Evolutionary conservation across 768 basidiomycete species (phyloP), one percentile per base, ranked within the genome.

Genomic region (Suillus hirtellus): DNA sequence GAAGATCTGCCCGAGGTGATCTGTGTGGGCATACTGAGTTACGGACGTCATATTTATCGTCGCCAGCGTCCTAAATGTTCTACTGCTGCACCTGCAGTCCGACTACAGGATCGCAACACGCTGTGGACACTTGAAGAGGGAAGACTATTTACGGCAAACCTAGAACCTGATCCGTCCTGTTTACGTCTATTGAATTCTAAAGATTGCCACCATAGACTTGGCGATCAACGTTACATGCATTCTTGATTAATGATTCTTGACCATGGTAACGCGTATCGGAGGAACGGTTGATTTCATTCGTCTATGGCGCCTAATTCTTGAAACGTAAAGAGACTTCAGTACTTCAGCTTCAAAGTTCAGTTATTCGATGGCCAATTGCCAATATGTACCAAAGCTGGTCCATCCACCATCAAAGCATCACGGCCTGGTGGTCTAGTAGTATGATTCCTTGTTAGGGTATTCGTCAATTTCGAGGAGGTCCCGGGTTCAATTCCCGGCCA

Each of bases 401-500:
- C 4, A 19, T 12, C 37, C 1, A 27, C 1, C 14, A 19, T 35
- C 44, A 1, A 31, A 5, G 5, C 31, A 37, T 37, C 35, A 62
- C 64, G 82, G 82, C 83, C 81, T 82, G 80, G 78, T 83, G 81
- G 82, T 83, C 82, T 84, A 84, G 83, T 84, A 80, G 84, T 82
- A 84, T 84, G 84, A 85, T 84, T 84, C 84, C 81, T 83, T 81
- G 81, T 84, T 84, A 80, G 83, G 82, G 83, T 63, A 34, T 9
- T 31, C 24, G 62, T 61, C 62, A 44, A 59, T 50, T 43, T 72
- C 76, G 87, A 88, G 88, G 88, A 89, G 89, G 89, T 89, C 87
- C 87, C 84, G 87, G 88, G 89, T 89, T 90, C 88, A 89, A 89
- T 89, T 89, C 88, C 87, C 87, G 84, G 87, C 83, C 81, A 87